phyloP scores from a whole-genome alignment of 2,329 filamentous ascomycete species.

The Cordyceps fumosorosea region DNA sequence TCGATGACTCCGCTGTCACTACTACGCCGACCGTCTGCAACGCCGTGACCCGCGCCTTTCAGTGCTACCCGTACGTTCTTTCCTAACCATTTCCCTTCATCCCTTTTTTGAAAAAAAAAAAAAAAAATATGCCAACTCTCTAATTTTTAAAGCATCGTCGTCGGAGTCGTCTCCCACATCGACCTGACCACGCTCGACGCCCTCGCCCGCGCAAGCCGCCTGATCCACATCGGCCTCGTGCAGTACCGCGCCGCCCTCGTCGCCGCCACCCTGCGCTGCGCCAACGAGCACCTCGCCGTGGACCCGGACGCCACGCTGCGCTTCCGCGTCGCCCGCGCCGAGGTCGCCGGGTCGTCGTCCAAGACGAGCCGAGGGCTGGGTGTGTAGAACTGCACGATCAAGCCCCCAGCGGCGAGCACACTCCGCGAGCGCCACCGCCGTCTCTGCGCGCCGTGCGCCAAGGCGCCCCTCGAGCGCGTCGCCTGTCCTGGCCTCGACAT shows the following conservation, averaged over 20 bases:
- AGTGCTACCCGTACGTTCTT: slow-evolving; percentile 29
- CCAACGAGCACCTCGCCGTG: slow-evolving; percentile 56
- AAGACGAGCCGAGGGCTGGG: slow-evolving; percentile 66
- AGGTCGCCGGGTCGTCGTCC: slow-evolving; percentile 51
- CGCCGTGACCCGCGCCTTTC: slow-evolving; percentile 25
- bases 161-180: slow-evolving; percentile 66
- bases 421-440: slow-evolving; percentile 73
- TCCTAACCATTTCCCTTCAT: not conserved
- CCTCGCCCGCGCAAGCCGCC: slow-evolving; percentile 74
- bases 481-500: slow-evolving; percentile 38
- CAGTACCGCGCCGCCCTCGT: slow-evolving; percentile 72
- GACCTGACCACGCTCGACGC: slow-evolving; percentile 84
- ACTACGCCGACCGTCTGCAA: slow-evolving; percentile 16
- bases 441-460: slow-evolving; percentile 69
- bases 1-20: not conserved
- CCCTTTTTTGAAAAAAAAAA: not conserved
- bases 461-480: slow-evolving; percentile 58
- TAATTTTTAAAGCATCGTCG: slow-evolving; percentile 45
- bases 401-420: slow-evolving; percentile 62
- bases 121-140: too few relatives aligned
- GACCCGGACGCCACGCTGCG: slow-evolving; percentile 51
- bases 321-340: slow-evolving; percentile 45
- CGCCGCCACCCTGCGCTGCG: slow-evolving; percentile 70
- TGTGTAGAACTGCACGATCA: slow-evolving; percentile 80
- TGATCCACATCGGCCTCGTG: slow-evolving; percentile 69